Evolutionary conservation across 371 early-diverging fungal species (phyloP), one percentile per base, ranked within the genome.

Genomic region (Chytridium lagenaria): DNA sequence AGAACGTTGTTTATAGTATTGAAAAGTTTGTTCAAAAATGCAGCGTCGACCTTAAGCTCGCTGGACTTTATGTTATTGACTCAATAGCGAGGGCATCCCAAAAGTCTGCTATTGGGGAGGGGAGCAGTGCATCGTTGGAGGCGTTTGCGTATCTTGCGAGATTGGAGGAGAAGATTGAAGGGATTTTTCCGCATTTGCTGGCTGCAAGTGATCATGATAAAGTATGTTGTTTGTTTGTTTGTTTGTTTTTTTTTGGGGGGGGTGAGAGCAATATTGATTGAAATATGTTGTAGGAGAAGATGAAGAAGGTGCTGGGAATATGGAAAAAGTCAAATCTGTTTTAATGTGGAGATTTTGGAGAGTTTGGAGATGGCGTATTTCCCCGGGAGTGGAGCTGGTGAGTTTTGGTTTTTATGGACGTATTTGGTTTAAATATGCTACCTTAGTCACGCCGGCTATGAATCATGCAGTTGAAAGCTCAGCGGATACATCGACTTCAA

Each of bases 41-140:
- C 51, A 80, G 86, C 19, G 83, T 86, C 22, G 89, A 90, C 61
- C 86, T 85, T 74, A 87, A 89, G 19, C 82, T 91, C 16, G 12
- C 88, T 50, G 89, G 88, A 64, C 78, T 91, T 70, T 91, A 91
- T 80, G 88, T 90, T 28, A 86, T 91, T 74, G 90, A 91, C 69
- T 87, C 90, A 16, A 87, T 91, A 51, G 85, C 86, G 2, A 81
- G 88, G 16, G 84, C 85, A 19, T 85, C 83, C 1, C 81, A 77
- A 16, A 82, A 81, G 67, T 59, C 79, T 1, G 72, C 80, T 10
- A 55, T 16, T 28, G 55, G 55, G 10, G 84, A 84, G 40, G 84
- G 85, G 65, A 78, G 70, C 34, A 63, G 15, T 1, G 61, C 63
- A 26, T 52, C n/a, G n/a, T n/a, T 68, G 50, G 59, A 50, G 15